These are phyloP conservation scores for Neocatenulostroma microsporum DNA, from an alignment of 2,329 filamentous ascomycete genomes.

Conservation along the genomic window DNA sequence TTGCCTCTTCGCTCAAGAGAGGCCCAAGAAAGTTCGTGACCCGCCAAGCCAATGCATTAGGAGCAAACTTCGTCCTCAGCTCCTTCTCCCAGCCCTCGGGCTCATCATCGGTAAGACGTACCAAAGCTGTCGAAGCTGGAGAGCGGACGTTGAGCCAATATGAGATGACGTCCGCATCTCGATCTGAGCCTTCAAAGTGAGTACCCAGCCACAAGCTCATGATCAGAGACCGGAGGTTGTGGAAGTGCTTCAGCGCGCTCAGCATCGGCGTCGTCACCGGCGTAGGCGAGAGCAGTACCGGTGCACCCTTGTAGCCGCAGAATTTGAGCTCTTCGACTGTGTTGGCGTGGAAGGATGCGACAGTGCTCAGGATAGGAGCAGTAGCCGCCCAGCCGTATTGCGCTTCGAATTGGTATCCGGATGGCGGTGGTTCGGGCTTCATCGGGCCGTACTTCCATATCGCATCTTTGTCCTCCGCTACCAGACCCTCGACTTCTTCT, in stretches of 20 bases:
- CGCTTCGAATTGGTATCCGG: conserved; percentile 28
- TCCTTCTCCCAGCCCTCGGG: conserved; percentile 36
- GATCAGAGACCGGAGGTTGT: conserved; percentile 35
- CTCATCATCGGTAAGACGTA: conserved; percentile 23
- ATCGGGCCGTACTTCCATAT: conserved; percentile 19
- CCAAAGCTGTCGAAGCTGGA: conserved; percentile 32
- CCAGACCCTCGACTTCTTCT: conserved; percentile 19
- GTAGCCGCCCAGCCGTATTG: conserved; percentile 35
- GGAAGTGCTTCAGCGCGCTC: conserved; percentile 34
- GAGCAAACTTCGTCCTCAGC: conserved; percentile 34
- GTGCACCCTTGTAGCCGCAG: conserved; percentile 40
- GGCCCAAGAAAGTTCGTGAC: conserved; percentile 35
- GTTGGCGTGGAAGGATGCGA: conserved; percentile 34
- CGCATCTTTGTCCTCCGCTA: conserved; percentile 26
- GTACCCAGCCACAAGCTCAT: conserved; percentile 38
- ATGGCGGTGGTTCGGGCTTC: conserved; percentile 10
- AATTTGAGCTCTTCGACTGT: conserved; percentile 41
- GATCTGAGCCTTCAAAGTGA: conserved; percentile 27
- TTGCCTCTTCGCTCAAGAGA: conserved; percentile 34
- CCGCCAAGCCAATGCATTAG: conserved; percentile 34
- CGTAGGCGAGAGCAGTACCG: conserved; percentile 33
- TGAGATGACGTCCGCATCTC: conserved; percentile 37
- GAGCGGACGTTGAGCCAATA: conserved; percentile 38
- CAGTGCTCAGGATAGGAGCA: conserved; percentile 35
- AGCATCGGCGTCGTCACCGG: conserved; percentile 34